These are phyloP conservation scores for Syzygium grande DNA, from an alignment of 345 rosid species.

Conservation along the genomic window DNA sequence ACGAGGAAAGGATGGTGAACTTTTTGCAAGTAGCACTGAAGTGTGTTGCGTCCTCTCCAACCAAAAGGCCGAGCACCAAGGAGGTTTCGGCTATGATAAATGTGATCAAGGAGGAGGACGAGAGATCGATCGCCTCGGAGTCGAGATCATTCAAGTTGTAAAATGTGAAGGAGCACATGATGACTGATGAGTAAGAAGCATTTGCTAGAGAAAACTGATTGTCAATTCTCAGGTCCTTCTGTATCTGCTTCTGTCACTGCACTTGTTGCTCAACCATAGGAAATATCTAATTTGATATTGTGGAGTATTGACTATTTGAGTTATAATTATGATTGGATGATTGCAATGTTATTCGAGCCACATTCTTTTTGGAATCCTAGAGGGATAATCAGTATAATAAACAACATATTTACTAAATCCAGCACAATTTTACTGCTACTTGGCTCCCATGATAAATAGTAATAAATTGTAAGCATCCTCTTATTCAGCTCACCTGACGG, in stretches of 20 bases:
- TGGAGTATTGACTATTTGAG: not conserved
- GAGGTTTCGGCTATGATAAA: slow-evolving; percentile 1
- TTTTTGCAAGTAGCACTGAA: slow-evolving; percentile 11
- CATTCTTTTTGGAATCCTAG: not conserved
- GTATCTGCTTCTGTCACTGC: not conserved
- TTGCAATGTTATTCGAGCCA: not conserved
- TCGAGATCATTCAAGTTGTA: not conserved
- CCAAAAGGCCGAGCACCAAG: not conserved
- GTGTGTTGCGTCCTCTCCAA: not conserved
- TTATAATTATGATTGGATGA: not conserved
- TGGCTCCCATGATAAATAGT: not conserved
- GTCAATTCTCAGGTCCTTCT: not conserved
- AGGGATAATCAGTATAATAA: not conserved
- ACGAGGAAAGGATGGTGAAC: slow-evolving; percentile 8
- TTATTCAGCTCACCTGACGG: not conserved
- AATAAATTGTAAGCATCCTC: not conserved
- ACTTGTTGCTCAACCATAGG: not conserved
- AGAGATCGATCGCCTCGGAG: slow-evolving; percentile 1
- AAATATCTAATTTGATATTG: not conserved
- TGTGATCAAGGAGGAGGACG: slow-evolving; percentile 8
- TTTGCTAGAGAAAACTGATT: not conserved
- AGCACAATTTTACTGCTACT: not conserved
- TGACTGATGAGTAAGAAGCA: not conserved
- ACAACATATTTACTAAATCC: not conserved
- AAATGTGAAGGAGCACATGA: not conserved